Conservation (phyloP, 345 rosid genomes). For the Pugionium cornutum region DNA sequence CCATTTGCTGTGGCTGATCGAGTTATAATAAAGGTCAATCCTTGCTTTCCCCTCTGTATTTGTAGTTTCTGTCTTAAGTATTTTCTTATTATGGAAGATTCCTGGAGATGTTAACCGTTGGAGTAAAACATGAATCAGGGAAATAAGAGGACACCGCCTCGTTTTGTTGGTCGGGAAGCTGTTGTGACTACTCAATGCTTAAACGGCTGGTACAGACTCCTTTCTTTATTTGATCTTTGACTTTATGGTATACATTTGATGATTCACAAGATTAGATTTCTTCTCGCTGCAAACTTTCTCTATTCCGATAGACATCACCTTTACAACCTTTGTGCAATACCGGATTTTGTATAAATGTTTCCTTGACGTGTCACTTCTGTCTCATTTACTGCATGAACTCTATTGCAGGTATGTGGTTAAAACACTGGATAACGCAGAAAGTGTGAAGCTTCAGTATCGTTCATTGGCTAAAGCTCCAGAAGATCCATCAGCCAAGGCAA, state of each 20-base stretch:
- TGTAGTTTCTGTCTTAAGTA: no score
- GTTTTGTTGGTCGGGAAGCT: conserved; percentile 96
- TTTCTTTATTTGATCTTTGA: conserved; percentile 1
- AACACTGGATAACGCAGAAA: conserved; percentile 90
- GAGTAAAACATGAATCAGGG: conserved; percentile 61
- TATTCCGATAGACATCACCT: conserved; percentile 4
- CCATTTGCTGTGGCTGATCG: conserved; percentile 87
- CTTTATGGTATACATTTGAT: neutral
- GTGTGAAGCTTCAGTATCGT: conserved; percentile 94
- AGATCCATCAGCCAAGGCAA: conserved; percentile 50
- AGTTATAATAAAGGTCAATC: conserved; percentile 78
- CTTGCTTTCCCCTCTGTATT: neutral
- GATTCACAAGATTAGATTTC: neutral
- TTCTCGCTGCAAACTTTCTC: conserved; percentile 3
- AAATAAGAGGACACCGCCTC: conserved; percentile 92
- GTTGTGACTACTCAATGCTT: conserved; percentile 94
- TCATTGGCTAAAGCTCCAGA: conserved; percentile 76
- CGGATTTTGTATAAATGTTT: neutral
- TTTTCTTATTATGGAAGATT: neutral
- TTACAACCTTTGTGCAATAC: no score
- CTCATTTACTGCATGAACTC: neutral
- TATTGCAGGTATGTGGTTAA: conserved; percentile 86
- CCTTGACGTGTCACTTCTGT: neutral
- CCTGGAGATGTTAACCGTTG: conserved; percentile 22
- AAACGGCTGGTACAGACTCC: conserved; percentile 75